Evolutionary conservation across 164 flowering plant species (phyloP).

Genomic region (Magnolia kwangsiensis): DNA sequence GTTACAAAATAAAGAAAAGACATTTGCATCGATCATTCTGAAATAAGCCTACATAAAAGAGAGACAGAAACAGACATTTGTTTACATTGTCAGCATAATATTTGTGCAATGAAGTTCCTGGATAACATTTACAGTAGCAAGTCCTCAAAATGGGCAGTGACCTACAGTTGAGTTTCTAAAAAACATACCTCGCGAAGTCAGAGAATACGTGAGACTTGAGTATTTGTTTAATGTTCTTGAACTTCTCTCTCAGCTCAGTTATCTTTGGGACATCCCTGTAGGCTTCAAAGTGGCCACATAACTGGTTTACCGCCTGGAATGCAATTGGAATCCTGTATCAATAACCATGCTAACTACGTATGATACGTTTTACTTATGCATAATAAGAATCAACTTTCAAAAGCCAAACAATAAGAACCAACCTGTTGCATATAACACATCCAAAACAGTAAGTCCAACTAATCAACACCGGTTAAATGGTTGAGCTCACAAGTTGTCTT

Average conservation of each 20-base stretch:
- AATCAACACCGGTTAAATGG: neutral
- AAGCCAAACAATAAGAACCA: neutral
- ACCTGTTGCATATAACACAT: neutral
- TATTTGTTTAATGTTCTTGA: constrained; percentile 91
- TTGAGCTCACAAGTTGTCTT: neutral
- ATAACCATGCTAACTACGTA: constrained; percentile 2
- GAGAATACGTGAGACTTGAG: constrained; percentile 96
- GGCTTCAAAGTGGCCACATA: constrained; percentile 97
- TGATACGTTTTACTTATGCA: neutral
- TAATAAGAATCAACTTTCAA: too few species aligned
- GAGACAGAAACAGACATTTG: neutral
- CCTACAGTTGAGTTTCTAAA: neutral
- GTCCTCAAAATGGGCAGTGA: neutral
- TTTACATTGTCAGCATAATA: neutral
- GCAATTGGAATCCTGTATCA: constrained; percentile 9
- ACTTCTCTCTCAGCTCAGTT: constrained; percentile 89
- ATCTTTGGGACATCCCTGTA: constrained; percentile 92
- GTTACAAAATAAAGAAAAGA: neutral
- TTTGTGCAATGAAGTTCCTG: neutral
- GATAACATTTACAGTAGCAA: neutral
- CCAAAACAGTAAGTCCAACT: neutral
- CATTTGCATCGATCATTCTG: neutral
- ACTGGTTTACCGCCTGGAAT: constrained; percentile 93
- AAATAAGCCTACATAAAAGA: neutral
- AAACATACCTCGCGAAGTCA: constrained; percentile 85